These are phyloP conservation scores for Lentinula sp. DNA, from an alignment of 768 basidiomycete genomes.

Conservation along the genomic window DNA sequence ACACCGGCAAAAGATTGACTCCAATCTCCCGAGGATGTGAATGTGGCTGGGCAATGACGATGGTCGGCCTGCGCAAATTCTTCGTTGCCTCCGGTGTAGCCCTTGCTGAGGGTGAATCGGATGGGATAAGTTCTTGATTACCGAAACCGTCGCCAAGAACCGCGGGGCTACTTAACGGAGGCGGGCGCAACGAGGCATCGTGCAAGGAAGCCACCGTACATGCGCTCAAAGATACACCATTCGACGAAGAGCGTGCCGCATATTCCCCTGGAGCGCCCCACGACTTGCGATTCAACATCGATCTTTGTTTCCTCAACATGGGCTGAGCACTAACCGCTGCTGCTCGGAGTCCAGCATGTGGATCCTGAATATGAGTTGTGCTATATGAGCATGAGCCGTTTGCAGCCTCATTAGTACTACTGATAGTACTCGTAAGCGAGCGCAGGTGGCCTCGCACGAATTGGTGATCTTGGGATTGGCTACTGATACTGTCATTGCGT, in stretches of 20 bases:
- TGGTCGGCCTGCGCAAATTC: not conserved
- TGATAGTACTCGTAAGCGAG: not conserved
- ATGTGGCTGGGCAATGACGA: conserved; percentile 1
- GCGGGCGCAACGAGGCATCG: not conserved
- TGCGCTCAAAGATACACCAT: not conserved
- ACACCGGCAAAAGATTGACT: not conserved
- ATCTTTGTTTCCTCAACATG: conserved; percentile 4
- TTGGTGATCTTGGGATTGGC: not conserved
- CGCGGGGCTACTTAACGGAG: conserved; percentile 2
- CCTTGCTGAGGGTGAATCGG: not conserved
- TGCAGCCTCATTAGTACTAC: not conserved
- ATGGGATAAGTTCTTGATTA: not conserved
- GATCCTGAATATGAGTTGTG: not conserved
- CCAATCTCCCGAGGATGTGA: not conserved
- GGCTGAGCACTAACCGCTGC: not conserved
- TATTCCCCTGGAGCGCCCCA: conserved; percentile 4
- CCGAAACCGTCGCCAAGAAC: not conserved
- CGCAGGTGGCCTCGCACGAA: not conserved
- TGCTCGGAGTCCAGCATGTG: conserved; percentile 4
- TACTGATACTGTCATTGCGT: not conserved
- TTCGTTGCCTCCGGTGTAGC: not conserved
- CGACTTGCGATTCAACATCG: conserved; percentile 5
- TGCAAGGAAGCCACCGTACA: not conserved
- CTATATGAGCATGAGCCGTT: not conserved
- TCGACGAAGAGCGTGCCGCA: not conserved